Conservation (phyloP, 2,329 filamentous ascomycete genomes). For the Pyrenochaeta sp. region DNA sequence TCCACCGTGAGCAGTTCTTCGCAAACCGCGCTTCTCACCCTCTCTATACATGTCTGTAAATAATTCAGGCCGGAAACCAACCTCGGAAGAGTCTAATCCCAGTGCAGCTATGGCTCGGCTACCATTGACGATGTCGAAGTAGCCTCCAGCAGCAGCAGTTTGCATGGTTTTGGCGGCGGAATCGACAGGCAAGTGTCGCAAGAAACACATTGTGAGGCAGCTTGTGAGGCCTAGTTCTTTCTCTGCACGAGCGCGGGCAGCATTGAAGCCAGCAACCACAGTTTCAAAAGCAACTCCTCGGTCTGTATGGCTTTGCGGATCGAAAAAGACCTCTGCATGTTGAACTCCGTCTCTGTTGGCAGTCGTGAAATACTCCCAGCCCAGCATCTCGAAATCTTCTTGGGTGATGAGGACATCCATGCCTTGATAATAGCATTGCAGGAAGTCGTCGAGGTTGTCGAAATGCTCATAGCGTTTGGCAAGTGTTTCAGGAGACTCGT, state of each 20-base stretch:
- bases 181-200: conserved; percentile 71
- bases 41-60: conserved; percentile 69
- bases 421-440: conserved; percentile 79
- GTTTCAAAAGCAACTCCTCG: conserved; percentile 70
- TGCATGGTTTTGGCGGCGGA: conserved; percentile 54
- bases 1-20: conserved; percentile 76
- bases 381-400: conserved; percentile 75
- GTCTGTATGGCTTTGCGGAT: conserved; percentile 75
- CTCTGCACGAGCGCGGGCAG: conserved; percentile 67
- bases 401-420: conserved; percentile 72
- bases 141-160: conserved; percentile 52
- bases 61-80: conserved; percentile 54
- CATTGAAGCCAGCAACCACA: conserved; percentile 68
- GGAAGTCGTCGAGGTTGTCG: conserved; percentile 76
- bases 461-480: conserved; percentile 71
- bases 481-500: conserved; percentile 66
- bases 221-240: conserved; percentile 69
- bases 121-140: conserved; percentile 55
- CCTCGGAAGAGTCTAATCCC: conserved; percentile 70
- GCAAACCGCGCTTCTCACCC: conserved; percentile 61
- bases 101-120: conserved; percentile 67
- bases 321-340: conserved; percentile 82
- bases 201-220: conserved; percentile 74
- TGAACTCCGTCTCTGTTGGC: conserved; percentile 70
- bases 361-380: conserved; percentile 73